These are phyloP conservation scores for Xylaria sp. DNA, from an alignment of 2,329 filamentous ascomycete species.

Conservation along the genomic window DNA sequence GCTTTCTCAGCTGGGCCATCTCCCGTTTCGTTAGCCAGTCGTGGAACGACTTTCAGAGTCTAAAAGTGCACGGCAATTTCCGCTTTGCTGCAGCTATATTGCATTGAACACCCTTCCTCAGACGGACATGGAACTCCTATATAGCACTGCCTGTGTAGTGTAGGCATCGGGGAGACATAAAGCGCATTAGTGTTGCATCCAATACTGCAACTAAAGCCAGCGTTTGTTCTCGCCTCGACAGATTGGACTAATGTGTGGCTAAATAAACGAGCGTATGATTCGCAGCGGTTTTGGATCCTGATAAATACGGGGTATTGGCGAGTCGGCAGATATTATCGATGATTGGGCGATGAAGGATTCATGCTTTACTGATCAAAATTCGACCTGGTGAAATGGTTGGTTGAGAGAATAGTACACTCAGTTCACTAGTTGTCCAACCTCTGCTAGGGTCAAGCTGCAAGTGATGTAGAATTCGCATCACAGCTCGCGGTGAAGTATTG, in stretches of 20 bases:
- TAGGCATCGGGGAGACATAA: constrained; percentile 14
- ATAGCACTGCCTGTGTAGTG: background rate
- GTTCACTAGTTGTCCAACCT: background rate
- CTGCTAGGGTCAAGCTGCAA: constrained; percentile 7
- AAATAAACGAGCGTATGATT: constrained; percentile 27
- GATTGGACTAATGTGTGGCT: constrained; percentile 16
- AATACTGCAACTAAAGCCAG: constrained; percentile 23
- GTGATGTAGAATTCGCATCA: background rate
- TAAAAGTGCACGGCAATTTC: constrained; percentile 12
- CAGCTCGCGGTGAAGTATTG: background rate
- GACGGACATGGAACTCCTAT: constrained; percentile 16
- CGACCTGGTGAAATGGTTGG: background rate
- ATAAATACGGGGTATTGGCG: constrained; percentile 8
- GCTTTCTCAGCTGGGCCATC: background rate
- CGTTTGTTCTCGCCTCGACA: constrained; percentile 18
- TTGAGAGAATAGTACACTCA: background rate
- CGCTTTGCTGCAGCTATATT: background rate
- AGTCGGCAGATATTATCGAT: background rate
- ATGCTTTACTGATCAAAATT: constrained; percentile 4
- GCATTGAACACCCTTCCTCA: background rate
- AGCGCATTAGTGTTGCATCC: constrained; percentile 25
- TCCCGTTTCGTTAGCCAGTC: constrained; percentile 6
- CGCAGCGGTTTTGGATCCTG: constrained; percentile 8
- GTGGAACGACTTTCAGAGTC: background rate
- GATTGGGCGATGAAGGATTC: constrained; percentile 17